Conservation (phyloP, 2,329 filamentous ascomycete species). For the Dactylellina haptotyla region DNA sequence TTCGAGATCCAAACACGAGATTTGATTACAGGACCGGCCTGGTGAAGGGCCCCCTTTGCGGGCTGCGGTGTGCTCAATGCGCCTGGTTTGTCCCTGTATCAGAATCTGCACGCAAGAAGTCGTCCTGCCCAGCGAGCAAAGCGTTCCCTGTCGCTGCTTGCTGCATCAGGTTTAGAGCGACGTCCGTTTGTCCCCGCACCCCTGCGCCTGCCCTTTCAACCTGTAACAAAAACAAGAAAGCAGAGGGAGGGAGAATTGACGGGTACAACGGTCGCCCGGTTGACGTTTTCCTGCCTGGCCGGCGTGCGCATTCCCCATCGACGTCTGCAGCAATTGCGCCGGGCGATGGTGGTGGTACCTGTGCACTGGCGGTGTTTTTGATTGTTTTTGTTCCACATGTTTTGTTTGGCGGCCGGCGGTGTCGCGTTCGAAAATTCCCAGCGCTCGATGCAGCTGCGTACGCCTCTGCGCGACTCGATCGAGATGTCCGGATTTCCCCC, state of each 20-base stretch:
- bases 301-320: neutral
- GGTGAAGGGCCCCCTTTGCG: constrained; percentile 32
- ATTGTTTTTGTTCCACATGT: no score
- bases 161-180: constrained; percentile 45
- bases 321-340: neutral
- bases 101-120: constrained; percentile 42
- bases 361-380: constrained; percentile 15
- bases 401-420: no score
- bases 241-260: neutral
- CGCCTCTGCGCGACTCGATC: constrained; percentile 6
- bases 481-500: constrained; percentile 6
- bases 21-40: constrained; percentile 46
- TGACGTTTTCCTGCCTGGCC: constrained; percentile 10
- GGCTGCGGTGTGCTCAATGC: constrained; percentile 22
- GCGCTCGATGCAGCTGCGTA: neutral
- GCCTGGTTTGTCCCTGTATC: constrained; percentile 52
- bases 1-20: constrained; percentile 1
- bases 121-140: neutral
- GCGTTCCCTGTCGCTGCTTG: constrained; percentile 2
- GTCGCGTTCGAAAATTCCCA: constrained; percentile 24
- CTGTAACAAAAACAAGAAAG: constrained; percentile 39
- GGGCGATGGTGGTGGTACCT: neutral
- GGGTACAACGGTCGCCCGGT: constrained; percentile 14
- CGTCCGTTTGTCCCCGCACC: constrained; percentile 30
- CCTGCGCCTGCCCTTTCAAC: constrained; percentile 47